Base-by-base conservation (phyloP, 2,329 filamentous ascomycete genomes). In the Incumbomyces delicatus region DNA sequence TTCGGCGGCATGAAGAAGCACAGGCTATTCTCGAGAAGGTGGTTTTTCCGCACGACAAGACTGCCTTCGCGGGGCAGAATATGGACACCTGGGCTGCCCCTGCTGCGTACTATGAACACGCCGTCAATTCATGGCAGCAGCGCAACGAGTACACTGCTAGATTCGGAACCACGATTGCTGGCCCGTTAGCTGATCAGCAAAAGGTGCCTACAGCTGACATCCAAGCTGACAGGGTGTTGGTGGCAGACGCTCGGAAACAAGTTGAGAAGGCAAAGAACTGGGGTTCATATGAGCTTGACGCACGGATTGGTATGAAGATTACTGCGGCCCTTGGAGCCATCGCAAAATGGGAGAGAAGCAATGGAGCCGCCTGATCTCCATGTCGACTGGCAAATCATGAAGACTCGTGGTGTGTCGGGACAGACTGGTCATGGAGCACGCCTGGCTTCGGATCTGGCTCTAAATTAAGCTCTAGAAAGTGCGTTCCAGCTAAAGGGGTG, bases 91-190 rank as follows among this genome's bases (percentile, higher is more conserved):
- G 72, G 83, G 85, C 63, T 68, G 71, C 81, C 74, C 86, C 90
- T 0, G 78, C 81, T 1, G 87, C 85, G 1, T 74, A 87, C 54
- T 95, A 95, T 64, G 92, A 98, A 66, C 78, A 92, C 70, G 88
- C 81, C 0, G 87, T 85, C 6, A 78, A 86, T 46, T 70, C 82
- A 1, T 98, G 90, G 89, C 73, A 76, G 48, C 83, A 90, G 58
- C 57, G 71, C 7, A 62, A 61, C 50, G 65, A 51, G 42, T 72
- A 66, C 52, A 46, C 18, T 31, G 39, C 46, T 6, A 57, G 32
- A 46, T 63, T 63, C 27, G 67, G 29, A 57, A 65, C 46, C 53
- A 46, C 38, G 5, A 12, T 42, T 44, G 33, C 44, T 17, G 50
- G 53, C 45, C 50, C 51, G 49, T 45, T 33, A 18, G 40, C 38